Evolutionary conservation across 805 yeast genomes (phyloP).

Genomic region (Vanderwaltozyma tropicalis): DNA sequence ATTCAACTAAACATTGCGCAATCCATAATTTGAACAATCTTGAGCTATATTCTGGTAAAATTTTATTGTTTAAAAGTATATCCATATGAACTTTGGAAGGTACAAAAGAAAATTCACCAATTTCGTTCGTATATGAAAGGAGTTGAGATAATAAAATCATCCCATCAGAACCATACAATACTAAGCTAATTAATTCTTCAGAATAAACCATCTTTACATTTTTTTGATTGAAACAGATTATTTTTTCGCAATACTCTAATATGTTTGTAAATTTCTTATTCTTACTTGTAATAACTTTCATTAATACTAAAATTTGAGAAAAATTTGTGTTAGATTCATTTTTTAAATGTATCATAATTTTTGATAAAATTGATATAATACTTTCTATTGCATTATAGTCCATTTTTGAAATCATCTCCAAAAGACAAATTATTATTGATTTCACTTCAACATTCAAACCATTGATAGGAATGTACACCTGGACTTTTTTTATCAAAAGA

Average conservation of each 20-base stretch:
- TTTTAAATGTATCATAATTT: slow-evolving; percentile 5
- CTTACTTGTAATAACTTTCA: not conserved
- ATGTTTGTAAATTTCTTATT: not conserved
- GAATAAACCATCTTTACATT: not conserved
- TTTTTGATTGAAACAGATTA: not conserved
- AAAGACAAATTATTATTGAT: no score
- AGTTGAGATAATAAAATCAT: slow-evolving; percentile 12
- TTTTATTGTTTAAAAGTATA: slow-evolving; percentile 4
- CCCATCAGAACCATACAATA: slow-evolving; percentile 3
- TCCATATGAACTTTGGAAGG: slow-evolving; percentile 3
- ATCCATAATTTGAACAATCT: slow-evolving; percentile 11
- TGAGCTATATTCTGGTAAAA: slow-evolving; percentile 5
- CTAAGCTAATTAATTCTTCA: slow-evolving; percentile 8
- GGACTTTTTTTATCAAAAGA: no score
- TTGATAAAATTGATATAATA: slow-evolving; percentile 5
- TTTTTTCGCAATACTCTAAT: not conserved
- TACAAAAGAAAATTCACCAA: slow-evolving; percentile 1
- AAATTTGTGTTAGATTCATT: not conserved
- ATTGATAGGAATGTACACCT: no score
- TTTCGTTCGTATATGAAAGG: slow-evolving; percentile 6
- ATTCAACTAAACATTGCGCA: slow-evolving; percentile 7
- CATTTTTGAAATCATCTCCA: no score
- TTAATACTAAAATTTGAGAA: slow-evolving; percentile 1
- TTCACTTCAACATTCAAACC: no score
- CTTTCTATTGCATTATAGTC: no score